phyloP scores from a whole-genome alignment of 23 red algal genomes.

The Gracilaria domingensis region DNA sequence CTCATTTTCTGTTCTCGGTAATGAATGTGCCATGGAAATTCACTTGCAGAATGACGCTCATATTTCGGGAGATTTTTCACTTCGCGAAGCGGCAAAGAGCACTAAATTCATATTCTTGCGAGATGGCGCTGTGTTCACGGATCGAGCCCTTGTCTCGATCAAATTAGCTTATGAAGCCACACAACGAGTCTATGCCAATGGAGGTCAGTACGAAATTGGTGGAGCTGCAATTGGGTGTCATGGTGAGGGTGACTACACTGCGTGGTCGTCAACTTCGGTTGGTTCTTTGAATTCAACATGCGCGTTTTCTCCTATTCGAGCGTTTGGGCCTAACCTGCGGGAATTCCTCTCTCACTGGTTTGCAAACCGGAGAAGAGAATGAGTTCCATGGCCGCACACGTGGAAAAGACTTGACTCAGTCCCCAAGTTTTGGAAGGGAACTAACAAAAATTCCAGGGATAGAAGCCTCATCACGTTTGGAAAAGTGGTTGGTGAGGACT shows the following conservation, averaged over 20 bases:
- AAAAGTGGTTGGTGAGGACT: conserved; percentile 46
- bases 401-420: conserved; percentile 24
- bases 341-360: conserved; percentile 52
- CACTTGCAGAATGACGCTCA: conserved; percentile 7
- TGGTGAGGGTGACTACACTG: conserved; percentile 17
- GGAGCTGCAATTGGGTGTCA: conserved; percentile 52
- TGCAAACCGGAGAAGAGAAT: conserved; percentile 35
- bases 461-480: conserved; percentile 31
- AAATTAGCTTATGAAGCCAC: conserved; percentile 29
- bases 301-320: conserved; percentile 38
- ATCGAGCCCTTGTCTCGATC: conserved; percentile 30
- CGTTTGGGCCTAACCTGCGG: conserved; percentile 24
- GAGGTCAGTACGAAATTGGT: conserved; percentile 33
- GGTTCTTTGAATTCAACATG: conserved; percentile 56
- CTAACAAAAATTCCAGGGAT: conserved; percentile 22
- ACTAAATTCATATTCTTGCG: conserved; percentile 50
- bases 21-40: conserved; percentile 34
- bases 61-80: conserved; percentile 44
- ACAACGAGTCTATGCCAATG: conserved; percentile 8
- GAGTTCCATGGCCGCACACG: conserved; percentile 51
- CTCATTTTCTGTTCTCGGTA: background rate
- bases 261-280: conserved; percentile 35
- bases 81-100: conserved; percentile 34
- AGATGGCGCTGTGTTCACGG: conserved; percentile 20
- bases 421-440: conserved; percentile 40